Base-by-base conservation (phyloP, 169 alveolate species). In the Plasmodium relictum region DNA sequence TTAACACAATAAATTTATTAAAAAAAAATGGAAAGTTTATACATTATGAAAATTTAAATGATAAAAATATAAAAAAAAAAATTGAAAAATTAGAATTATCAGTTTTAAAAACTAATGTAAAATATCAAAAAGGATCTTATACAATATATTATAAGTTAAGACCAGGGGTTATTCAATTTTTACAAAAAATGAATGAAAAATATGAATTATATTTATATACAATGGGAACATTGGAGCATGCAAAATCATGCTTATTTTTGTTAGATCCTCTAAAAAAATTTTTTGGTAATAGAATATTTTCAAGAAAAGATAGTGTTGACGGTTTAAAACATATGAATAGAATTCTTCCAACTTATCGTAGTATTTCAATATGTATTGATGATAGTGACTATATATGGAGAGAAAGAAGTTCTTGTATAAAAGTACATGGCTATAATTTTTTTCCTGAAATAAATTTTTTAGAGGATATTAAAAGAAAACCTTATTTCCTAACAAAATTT, bases 221-320 rank as follows among this genome's bases (percentile, higher is more conserved):
- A 10, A 94, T 93, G 97, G 97, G 97, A 5, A 95, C 97, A 14
- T 86, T 92, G 44, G 94, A 91, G 31, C 97, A 95, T 74, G 97
- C 97, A 12, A 80, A 86, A 52, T 91, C 96, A 7, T 92, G 97
- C 9, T 61, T 95, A 31, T 86, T 88, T 69, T 88, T 95, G 37
- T 70, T 95, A 58, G 97, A 95, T 68, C 97, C 97, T 22, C 85
- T 58, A 2, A 92, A 90, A 37, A 61, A 54, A 9, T 88, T 70
- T 59, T 93, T 93, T 74, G 93, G 93, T 6, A 69, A 66, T 69
- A 74, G 96, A 58, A 56, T 93, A 52, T 93, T 92, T 91, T 87
- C 91, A 88, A 65, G 93, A 73, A 88, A 73, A 90, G 97, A 91
- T 89, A 48, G 92, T 45, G 63, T 52, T 61, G 70, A 73, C 70